Evolutionary conservation across 768 basidiomycete genomes (phyloP).

Genomic region (Phylloporus arenicola): DNA sequence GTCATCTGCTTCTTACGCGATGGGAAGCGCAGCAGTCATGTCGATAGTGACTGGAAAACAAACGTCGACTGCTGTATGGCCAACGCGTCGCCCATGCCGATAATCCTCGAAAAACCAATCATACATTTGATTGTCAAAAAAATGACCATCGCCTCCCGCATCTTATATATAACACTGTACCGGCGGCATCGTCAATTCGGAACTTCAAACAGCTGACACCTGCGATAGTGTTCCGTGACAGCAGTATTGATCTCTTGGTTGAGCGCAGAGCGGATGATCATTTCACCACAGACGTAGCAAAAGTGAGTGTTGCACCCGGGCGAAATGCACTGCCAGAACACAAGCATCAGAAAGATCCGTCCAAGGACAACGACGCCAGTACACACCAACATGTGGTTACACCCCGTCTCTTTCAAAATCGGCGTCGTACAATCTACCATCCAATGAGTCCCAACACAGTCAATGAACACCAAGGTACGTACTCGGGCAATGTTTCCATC

Average conservation of each 20-base stretch:
- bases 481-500: constrained; percentile 66
- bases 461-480: constrained; percentile 6
- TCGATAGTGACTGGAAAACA: no score
- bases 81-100: no score
- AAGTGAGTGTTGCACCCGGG: constrained; percentile 58
- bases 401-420: constrained; percentile 47
- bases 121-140: no score
- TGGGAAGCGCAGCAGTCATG: no score
- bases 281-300: constrained; percentile 46
- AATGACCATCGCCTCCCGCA: no score
- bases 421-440: constrained; percentile 41
- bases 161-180: no score
- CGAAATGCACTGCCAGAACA: constrained; percentile 40
- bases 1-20: neutral
- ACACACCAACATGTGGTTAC: constrained; percentile 53
- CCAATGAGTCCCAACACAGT: neutral
- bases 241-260: constrained; percentile 27
- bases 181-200: no score
- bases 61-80: no score
- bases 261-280: constrained; percentile 40
- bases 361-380: neutral
- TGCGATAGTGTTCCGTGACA: constrained; percentile 30
- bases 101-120: no score
- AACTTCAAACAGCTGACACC: constrained; percentile 33
- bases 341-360: neutral